Evolutionary conservation across 352 stramenopile species (phyloP).

Genomic region (Thalassiosira mediterranea): DNA sequence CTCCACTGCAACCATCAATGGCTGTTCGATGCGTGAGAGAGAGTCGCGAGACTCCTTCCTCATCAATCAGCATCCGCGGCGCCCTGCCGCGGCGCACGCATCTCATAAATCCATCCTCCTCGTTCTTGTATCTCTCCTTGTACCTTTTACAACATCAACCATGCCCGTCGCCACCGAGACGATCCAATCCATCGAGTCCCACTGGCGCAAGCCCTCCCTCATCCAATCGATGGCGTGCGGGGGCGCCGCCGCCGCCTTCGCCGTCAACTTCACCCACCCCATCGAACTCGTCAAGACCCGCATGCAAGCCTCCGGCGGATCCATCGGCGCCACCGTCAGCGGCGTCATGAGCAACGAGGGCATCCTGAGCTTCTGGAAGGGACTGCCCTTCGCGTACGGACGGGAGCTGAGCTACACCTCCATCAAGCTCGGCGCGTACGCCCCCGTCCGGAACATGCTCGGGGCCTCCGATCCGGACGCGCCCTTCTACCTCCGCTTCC

Average conservation of each 20-base stretch:
- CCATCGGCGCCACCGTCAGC: conserved; percentile 49
- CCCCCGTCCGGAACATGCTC: conserved; percentile 67
- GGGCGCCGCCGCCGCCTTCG: conserved; percentile 64
- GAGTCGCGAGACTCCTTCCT: no score
- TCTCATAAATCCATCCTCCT: no score
- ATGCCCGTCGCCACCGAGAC: conserved; percentile 8
- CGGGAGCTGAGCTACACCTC: conserved; percentile 71
- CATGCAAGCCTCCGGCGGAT: conserved; percentile 67
- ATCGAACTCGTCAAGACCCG: conserved; percentile 77
- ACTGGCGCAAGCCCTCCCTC: conserved; percentile 51
- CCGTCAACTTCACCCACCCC: conserved; percentile 78
- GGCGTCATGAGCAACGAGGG: conserved; percentile 63
- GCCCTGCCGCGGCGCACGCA: no score
- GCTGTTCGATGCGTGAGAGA: no score
- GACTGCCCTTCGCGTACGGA: conserved; percentile 70
- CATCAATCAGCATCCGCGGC: no score
- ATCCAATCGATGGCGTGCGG: conserved; percentile 70
- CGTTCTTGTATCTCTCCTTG: no score
- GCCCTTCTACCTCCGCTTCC: conserved; percentile 73
- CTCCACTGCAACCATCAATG: no score
- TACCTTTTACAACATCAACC: no score
- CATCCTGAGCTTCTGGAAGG: conserved; percentile 75
- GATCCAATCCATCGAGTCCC: conserved; percentile 36
- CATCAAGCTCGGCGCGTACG: conserved; percentile 73
- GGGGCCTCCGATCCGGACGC: conserved; percentile 62